Base-by-base conservation (phyloP, 1,284 basidiomycete genomes). In the Macrocystidia cucumis region DNA sequence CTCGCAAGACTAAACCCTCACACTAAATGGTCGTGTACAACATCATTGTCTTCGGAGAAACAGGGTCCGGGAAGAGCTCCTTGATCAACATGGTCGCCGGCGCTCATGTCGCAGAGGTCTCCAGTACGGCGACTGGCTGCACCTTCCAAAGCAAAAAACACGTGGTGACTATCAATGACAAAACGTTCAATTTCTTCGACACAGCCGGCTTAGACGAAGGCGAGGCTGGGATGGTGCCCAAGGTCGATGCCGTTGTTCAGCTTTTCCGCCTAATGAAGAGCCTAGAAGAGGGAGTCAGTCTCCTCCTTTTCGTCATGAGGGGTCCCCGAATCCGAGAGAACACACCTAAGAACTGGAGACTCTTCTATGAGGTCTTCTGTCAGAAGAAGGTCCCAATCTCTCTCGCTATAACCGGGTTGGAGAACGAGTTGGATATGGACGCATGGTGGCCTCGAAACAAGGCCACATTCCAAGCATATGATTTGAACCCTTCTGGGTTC, bases 201-300 rank as follows among this genome's bases (percentile, higher is more conserved):
- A 68, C 64, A 12, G 51, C 59, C 13, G 65, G 66, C 11, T 56
- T 67, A 9, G 48, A 65, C 29, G 63, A 68, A 30, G 57, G 57
- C 34, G 53, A 49, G 21, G 46, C 1, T 21, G 57, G 46, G 38
- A 51, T 32, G 34, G 51, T 42, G 40, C 54, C 44, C 11, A 56
- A 33, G 4, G 25, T 39, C 12, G 48, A 52, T 2, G 58, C 62
- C 1, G 53, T 68, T 20, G 50, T 52, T 23, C 49, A 50, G 25
- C 55, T 64, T 1, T 59, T 54, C 37, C 38, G 46, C 2, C 56
- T 67, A 24, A 42, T 69, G 33, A 26, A 28, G 9, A 47, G 29
- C 8, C 49, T 67, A n/a, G 32, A 47, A 6, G n/a, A n/a, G n/a
- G 65, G 67, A 12, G 48, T 67, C 22, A 58, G 50, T 37, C 60